phyloP scores from a whole-genome alignment of 1,284 basidiomycete species.

The Naganishia albida region DNA sequence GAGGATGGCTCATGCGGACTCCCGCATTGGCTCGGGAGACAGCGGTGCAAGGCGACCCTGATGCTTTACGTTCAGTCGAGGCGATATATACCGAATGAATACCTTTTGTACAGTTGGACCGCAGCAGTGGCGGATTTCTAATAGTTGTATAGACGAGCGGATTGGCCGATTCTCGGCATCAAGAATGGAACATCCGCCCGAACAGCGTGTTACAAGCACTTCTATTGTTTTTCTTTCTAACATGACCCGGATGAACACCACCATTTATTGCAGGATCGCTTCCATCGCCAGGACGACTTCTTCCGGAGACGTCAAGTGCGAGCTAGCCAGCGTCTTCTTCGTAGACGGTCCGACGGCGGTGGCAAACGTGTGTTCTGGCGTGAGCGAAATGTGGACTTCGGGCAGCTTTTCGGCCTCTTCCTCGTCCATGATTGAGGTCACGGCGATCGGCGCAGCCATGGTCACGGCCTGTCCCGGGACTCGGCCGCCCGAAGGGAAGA shows the following conservation, averaged over 20 bases:
- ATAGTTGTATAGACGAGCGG: no score
- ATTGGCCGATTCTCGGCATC: neutral
- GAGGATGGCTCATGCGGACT: no score
- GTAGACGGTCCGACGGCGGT: conserved; percentile 81
- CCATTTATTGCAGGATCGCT: conserved; percentile 26
- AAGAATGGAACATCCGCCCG: neutral
- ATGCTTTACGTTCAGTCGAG: no score
- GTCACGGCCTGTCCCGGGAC: conserved; percentile 50
- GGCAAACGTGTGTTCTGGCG: conserved; percentile 74
- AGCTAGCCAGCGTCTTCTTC: conserved; percentile 82
- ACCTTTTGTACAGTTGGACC: neutral
- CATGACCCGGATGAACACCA: neutral
- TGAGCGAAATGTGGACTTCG: conserved; percentile 66
- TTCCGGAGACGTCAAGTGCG: conserved; percentile 72
- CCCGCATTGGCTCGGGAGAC: no score
- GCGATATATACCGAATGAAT: neutral
- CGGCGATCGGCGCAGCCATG: conserved; percentile 72
- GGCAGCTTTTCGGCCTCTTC: conserved; percentile 52
- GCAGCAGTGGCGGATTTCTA: neutral
- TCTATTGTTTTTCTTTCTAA: neutral
- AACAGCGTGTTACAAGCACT: neutral
- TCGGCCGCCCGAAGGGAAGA: conserved; percentile 56
- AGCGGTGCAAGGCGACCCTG: no score
- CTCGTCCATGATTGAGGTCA: conserved; percentile 59
- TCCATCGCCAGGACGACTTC: conserved; percentile 33